Percentiles rank a stretch among this genome's conserved stretches.
Conservation (phyloP, 2,329 filamentous ascomycete species). For the Colletotrichum salicis region DNA sequence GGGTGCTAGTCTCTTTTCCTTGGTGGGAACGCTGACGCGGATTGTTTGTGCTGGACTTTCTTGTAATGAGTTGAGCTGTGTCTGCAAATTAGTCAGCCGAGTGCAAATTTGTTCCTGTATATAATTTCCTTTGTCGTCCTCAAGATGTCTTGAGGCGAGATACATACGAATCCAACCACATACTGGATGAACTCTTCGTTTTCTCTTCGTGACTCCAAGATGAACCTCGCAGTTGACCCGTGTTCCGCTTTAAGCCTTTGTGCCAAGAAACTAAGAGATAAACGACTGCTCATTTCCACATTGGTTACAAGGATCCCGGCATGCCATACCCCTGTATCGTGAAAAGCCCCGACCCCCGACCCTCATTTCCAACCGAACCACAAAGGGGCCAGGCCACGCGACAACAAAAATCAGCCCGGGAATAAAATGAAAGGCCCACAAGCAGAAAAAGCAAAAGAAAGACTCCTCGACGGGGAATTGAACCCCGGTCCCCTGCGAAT, state of each 20-base stretch:
- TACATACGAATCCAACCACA: conserved; percentile 9
- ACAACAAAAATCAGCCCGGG: neutral
- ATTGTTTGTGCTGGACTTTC: neutral
- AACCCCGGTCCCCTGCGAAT: conserved; percentile 34
- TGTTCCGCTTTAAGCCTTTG: neutral
- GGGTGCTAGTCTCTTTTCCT: conserved; percentile 7
- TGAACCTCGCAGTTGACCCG: neutral
- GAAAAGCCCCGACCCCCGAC: neutral
- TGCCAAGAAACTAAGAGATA: neutral
- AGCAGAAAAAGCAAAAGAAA: neutral
- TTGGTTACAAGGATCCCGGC: neutral
- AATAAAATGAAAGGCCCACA: neutral
- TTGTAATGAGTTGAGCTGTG: conserved; percentile 31
- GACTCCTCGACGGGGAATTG: conserved; percentile 34
- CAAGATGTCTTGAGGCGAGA: neutral
- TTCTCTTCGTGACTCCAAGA: neutral
- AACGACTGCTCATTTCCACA: neutral
- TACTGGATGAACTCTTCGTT: neutral
- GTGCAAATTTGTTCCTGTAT: conserved; percentile 20
- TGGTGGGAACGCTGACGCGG: neutral
- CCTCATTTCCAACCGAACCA: neutral
- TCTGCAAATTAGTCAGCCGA: conserved; percentile 21
- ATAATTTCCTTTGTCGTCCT: conserved; percentile 14
- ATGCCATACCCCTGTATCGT: neutral
- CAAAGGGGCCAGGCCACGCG: too few species aligned